Percentiles rank a stretch among this genome's conserved stretches.
phyloP scores from a whole-genome alignment of 192 early-diverging fungal genomes.

The Coemansia sp. region DNA sequence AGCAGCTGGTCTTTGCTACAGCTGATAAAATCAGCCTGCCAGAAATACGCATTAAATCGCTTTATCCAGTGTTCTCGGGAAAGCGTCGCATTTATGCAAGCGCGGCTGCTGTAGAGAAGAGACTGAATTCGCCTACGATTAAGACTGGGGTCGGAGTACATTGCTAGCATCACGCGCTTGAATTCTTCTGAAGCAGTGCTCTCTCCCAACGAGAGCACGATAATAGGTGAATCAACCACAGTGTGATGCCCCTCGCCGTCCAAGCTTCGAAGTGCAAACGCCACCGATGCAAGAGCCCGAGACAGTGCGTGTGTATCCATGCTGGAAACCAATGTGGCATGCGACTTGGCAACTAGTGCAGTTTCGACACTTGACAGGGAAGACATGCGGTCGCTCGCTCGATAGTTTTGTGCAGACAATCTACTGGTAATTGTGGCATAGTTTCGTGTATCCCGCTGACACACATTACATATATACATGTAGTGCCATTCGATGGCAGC shows the following conservation, averaged over 20 bases:
- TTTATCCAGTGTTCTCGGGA: constrained; percentile 26
- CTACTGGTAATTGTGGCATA: background rate
- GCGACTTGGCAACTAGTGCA: constrained; percentile 16
- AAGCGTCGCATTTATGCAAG: constrained; percentile 22
- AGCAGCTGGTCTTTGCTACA: constrained; percentile 2
- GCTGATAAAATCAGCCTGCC: background rate
- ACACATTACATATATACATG: constrained; percentile 1
- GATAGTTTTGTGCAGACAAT: background rate
- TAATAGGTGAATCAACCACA: background rate
- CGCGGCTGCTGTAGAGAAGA: constrained; percentile 29
- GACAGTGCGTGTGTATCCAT: background rate
- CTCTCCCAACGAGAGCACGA: background rate
- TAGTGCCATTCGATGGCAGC: background rate
- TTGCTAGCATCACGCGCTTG: constrained; percentile 2
- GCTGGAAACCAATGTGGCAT: constrained; percentile 17
- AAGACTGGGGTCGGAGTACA: constrained; percentile 14
- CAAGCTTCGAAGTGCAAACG: constrained; percentile 29
- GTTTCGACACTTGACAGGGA: constrained; percentile 14
- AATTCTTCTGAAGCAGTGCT: background rate
- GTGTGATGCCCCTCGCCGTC: constrained; percentile 6
- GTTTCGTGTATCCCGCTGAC: background rate
- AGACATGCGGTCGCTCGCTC: background rate
- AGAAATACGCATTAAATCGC: constrained; percentile 10
- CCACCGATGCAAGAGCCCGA: constrained; percentile 19
- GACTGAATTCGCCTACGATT: constrained; percentile 31